Conservation (phyloP, 1,284 basidiomycete genomes). For the Jaminaea rosea region DNA sequence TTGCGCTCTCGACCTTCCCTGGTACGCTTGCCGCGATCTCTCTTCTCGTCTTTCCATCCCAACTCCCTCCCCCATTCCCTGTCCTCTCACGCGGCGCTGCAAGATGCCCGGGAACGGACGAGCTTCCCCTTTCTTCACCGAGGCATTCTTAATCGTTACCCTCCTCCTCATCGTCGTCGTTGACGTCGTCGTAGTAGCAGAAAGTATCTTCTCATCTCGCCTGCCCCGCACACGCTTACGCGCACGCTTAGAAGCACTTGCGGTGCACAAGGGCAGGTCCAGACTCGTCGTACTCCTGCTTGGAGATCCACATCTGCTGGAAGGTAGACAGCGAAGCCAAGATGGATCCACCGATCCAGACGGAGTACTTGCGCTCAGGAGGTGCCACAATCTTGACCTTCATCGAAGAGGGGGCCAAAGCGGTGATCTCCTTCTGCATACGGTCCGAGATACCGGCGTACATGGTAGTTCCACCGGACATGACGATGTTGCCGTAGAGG, state of each 20-base stretch:
- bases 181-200: not conserved
- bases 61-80: not conserved
- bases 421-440: slow-evolving; percentile 94
- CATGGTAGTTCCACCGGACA: slow-evolving; percentile 94
- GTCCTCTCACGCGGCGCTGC: not conserved
- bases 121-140: too few species aligned
- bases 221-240: not conserved
- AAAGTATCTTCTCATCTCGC: not conserved
- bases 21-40: not conserved
- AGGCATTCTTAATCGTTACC: not conserved
- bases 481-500: slow-evolving; percentile 84
- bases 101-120: not conserved
- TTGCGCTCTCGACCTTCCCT: not conserved
- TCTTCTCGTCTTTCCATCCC: not conserved
- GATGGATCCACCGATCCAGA: slow-evolving; percentile 99
- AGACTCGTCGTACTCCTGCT: slow-evolving; percentile 55
- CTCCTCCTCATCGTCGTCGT: not conserved
- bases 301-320: slow-evolving; percentile 84
- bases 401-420: slow-evolving; percentile 69
- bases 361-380: slow-evolving; percentile 54
- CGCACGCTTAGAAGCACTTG: slow-evolving; percentile 42
- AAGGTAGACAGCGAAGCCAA: slow-evolving; percentile 89
- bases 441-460: slow-evolving; percentile 93
- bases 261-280: slow-evolving; percentile 15
- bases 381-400: slow-evolving; percentile 60